phyloP scores from a whole-genome alignment of 768 basidiomycete genomes.

The Amylocystis lapponica region DNA sequence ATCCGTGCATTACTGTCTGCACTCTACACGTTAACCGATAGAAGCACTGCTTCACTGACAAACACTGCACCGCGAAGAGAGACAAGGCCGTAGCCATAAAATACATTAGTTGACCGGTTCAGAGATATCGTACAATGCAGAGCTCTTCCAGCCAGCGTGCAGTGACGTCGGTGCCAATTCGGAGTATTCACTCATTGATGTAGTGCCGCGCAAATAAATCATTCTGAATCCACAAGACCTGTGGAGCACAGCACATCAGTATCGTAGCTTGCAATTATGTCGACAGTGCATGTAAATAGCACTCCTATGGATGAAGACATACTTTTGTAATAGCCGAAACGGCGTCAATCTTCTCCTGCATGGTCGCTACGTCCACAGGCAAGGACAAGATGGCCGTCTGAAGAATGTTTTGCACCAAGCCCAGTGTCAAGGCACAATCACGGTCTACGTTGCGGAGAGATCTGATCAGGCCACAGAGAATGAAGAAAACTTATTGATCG shows the following conservation, averaged over 20 bases:
- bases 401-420: slow-evolving; percentile 42
- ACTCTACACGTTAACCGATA: no score
- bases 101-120: no score
- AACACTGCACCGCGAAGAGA: no score
- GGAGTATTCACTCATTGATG: slow-evolving; percentile 25
- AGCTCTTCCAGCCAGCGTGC: no score
- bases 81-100: no score
- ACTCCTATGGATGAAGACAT: slow-evolving; percentile 1
- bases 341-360: slow-evolving; percentile 34
- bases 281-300: background rate
- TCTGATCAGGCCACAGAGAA: slow-evolving; percentile 8
- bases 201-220: slow-evolving; percentile 42
- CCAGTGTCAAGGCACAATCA: slow-evolving; percentile 36
- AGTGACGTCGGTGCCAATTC: no score
- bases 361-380: slow-evolving; percentile 30
- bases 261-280: background rate
- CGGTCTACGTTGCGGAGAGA: slow-evolving; percentile 29
- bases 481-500: background rate
- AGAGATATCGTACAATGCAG: no score
- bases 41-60: no score
- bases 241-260: background rate
- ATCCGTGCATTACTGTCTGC: no score
- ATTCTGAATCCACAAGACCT: slow-evolving; percentile 49
- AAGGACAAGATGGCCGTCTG: slow-evolving; percentile 36
- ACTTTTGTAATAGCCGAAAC: slow-evolving; percentile 42